Base-by-base conservation (phyloP, 2,329 filamentous ascomycete species). In the Sporothrix mexicana region DNA sequence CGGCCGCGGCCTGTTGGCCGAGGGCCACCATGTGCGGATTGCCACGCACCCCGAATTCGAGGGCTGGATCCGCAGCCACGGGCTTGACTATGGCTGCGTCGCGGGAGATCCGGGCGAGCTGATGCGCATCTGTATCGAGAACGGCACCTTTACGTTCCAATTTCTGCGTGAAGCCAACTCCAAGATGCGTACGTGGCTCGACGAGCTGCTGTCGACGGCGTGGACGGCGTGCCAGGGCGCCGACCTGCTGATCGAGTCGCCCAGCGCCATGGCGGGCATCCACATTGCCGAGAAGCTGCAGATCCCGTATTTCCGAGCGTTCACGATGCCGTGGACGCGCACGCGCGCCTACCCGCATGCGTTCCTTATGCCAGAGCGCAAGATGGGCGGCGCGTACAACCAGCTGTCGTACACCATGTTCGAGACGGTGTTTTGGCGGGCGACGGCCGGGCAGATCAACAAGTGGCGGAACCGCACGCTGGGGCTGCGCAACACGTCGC, bases 291-390 rank as follows among this genome's bases (percentile, higher is more conserved):
- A 99, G 82, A 94, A 94, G 30, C 86, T 99, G 1, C 87, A 89
- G 15, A 97, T 99, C 61, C 96, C 96, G 0, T 99, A 99, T 81
- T 98, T 98, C 84, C 90, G 96, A 72, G 95, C 95, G 0, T 99
- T 99, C 80, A 97, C 94, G 20, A 99, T 99, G 96, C 96, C 96
- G 0, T 99, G 96, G 96, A 97, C 96, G 0, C 90, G 95, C 67
- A 99, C 96, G 17, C 88, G 96, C 70, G 94, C 95, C 0, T 99
- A 99, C 78, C 96, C 96, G 2, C 96, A 99, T 81, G 96, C 96
- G 0, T 99, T 99, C 81, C 92, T 95, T 36, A 95, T 97, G 74
- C 93, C 94, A 1, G 93, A 97, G 75, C 91, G 93, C 81, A 98
- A 97, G 83, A 94, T 97, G 90, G 96, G 96, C 71, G 96, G 96